A percentile compares a stretch with the other conserved stretches of the same genome.
phyloP scores from a whole-genome alignment of 768 basidiomycete species.

The Auricularia cornea region DNA sequence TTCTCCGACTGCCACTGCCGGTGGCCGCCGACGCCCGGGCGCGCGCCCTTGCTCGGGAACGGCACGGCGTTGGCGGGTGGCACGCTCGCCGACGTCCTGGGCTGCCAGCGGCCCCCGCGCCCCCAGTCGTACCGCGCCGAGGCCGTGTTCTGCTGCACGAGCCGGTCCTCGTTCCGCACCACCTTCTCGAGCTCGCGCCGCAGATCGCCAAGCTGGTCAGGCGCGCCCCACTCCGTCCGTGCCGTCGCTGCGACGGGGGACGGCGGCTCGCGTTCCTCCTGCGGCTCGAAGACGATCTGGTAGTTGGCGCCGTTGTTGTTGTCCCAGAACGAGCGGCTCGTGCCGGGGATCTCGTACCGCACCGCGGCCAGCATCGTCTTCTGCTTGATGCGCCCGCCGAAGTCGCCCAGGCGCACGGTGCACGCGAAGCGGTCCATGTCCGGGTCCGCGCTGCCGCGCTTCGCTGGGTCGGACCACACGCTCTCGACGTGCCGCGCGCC shows the following conservation, averaged over 20 bases:
- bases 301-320: conserved; percentile 80
- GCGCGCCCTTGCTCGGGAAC: not conserved
- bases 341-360: conserved; percentile 45
- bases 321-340: conserved; percentile 83
- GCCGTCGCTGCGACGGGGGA: not conserved
- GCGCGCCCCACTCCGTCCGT: not conserved
- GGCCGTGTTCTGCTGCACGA: not conserved
- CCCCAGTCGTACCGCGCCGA: not conserved
- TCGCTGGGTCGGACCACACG: conserved; percentile 8
- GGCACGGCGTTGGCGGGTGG: not conserved
- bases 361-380: conserved; percentile 77
- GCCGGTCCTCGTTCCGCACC: not conserved
- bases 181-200: not conserved
- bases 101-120: not conserved
- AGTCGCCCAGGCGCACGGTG: conserved; percentile 65
- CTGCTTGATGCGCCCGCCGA: conserved; percentile 67
- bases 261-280: not conserved
- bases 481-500: conserved; percentile 61
- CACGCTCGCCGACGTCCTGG: not conserved
- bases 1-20: not conserved
- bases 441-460: not conserved
- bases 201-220: not conserved
- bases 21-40: not conserved
- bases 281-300: conserved; percentile 48
- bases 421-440: conserved; percentile 65